Conservation (phyloP, 2,329 filamentous ascomycete species). For the Simplicillium aogashimaense region DNA sequence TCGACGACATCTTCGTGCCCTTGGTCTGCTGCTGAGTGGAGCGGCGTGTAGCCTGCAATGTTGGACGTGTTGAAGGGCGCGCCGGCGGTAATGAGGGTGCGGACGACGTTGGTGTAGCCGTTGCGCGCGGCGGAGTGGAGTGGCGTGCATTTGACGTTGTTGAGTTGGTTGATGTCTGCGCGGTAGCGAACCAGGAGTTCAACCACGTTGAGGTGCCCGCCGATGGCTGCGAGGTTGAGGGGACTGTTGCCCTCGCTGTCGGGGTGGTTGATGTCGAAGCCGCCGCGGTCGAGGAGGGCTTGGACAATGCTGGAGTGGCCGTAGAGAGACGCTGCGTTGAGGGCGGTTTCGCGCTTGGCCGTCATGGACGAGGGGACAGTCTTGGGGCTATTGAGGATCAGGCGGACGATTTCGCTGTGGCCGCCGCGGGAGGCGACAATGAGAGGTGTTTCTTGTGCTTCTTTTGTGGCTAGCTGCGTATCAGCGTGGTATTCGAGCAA, state of each 20-base stretch:
- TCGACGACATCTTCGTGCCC: slow-evolving; percentile 2
- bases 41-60: slow-evolving; percentile 4
- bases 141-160: background rate
- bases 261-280: background rate
- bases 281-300: too few species aligned
- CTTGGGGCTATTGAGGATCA: too few species aligned
- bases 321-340: too few species aligned
- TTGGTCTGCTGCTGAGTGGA: slow-evolving; percentile 4
- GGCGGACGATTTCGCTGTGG: too few species aligned
- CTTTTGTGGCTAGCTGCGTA: too few species aligned
- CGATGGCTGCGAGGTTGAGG: background rate
- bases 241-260: background rate
- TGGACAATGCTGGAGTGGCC: too few species aligned
- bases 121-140: slow-evolving; percentile 1
- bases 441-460: too few species aligned
- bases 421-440: too few species aligned
- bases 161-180: background rate
- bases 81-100: background rate
- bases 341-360: too few species aligned
- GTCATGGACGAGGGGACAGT: too few species aligned
- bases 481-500: too few species aligned
- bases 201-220: background rate
- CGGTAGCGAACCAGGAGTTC: background rate
- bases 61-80: background rate
- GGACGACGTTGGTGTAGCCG: background rate